Percentiles rank a stretch among this genome's conserved stretches.
Conservation (phyloP, 1,284 basidiomycete species). For the Ceratobasidium sp. region DNA sequence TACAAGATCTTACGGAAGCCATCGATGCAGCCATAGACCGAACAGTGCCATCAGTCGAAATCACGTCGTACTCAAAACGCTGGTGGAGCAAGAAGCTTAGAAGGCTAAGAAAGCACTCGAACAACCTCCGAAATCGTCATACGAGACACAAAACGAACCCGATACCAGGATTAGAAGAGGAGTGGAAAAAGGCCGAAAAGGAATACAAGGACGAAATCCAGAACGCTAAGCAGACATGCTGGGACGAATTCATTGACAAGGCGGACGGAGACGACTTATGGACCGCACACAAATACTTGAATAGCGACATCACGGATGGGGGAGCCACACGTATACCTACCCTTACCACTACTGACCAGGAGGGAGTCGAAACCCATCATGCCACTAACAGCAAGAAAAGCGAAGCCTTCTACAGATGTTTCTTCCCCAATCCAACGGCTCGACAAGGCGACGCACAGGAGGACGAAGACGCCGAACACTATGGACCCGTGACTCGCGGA, state of each 20-base stretch:
- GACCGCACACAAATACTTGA: constrained; percentile 37
- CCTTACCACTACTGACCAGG: not conserved
- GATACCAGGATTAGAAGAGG: not conserved
- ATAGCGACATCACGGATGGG: not conserved
- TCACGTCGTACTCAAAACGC: constrained; percentile 21
- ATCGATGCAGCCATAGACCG: constrained; percentile 1
- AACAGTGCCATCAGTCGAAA: not conserved
- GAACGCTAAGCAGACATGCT: constrained; percentile 25
- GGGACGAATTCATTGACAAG: constrained; percentile 42
- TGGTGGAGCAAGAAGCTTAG: constrained; percentile 40
- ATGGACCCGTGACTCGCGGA: too few species aligned
- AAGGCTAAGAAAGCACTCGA: not conserved
- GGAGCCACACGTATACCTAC: constrained; percentile 33
- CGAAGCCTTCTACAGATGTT: constrained; percentile 20
- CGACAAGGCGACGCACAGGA: not conserved
- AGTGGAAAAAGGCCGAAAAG: not conserved
- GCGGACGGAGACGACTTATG: constrained; percentile 40
- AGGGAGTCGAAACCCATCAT: not conserved
- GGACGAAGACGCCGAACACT: not conserved
- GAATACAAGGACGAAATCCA: constrained; percentile 15
- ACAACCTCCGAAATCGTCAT: not conserved
- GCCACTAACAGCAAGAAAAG: constrained; percentile 38
- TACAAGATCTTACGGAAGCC: not conserved
- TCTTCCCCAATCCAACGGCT: constrained; percentile 44
- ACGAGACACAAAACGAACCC: not conserved